Conservation (phyloP, 2,329 filamentous ascomycete species). For the Phaeosphaeria sp. region DNA sequence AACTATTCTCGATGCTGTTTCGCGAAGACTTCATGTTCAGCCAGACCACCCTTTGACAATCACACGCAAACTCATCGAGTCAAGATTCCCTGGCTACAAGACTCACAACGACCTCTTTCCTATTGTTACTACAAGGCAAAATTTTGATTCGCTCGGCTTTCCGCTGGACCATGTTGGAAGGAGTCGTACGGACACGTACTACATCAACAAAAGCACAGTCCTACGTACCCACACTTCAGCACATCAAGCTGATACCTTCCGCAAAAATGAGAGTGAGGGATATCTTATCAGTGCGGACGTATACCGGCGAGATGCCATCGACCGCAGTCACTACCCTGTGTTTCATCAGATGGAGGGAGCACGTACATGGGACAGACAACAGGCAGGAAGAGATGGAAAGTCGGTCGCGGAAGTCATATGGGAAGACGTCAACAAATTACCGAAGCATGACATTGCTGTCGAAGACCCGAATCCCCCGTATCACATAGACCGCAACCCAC, state of each 20-base stretch:
- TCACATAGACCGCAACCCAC: slow-evolving; percentile 79
- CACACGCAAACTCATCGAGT: slow-evolving; percentile 90
- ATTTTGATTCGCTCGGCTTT: slow-evolving; percentile 97
- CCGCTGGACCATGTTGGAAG: slow-evolving; percentile 86
- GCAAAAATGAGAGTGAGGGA: slow-evolving; percentile 73
- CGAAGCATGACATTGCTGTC: slow-evolving; percentile 75
- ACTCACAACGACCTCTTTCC: slow-evolving; percentile 82
- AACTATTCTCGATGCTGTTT: slow-evolving; percentile 75
- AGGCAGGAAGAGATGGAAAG: slow-evolving; percentile 54
- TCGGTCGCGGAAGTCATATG: slow-evolving; percentile 68
- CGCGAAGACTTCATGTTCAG: slow-evolving; percentile 85
- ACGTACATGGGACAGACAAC: slow-evolving; percentile 79
- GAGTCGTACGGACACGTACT: slow-evolving; percentile 90
- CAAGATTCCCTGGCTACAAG: slow-evolving; percentile 79
- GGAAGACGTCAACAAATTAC: slow-evolving; percentile 73
- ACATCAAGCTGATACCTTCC: slow-evolving; percentile 85
- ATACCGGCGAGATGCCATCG: slow-evolving; percentile 92
- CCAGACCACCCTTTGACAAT: slow-evolving; percentile 89
- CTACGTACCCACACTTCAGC: slow-evolving; percentile 94
- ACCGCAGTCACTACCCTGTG: slow-evolving; percentile 92
- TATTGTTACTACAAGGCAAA: slow-evolving; percentile 82
- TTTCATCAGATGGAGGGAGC: slow-evolving; percentile 99
- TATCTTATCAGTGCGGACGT: slow-evolving; percentile 95
- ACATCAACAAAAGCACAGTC: slow-evolving; percentile 83
- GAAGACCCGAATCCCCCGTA: slow-evolving; percentile 83